phyloP scores from a whole-genome alignment of 2,329 filamentous ascomycete genomes.

The Aciculosporium take region DNA sequence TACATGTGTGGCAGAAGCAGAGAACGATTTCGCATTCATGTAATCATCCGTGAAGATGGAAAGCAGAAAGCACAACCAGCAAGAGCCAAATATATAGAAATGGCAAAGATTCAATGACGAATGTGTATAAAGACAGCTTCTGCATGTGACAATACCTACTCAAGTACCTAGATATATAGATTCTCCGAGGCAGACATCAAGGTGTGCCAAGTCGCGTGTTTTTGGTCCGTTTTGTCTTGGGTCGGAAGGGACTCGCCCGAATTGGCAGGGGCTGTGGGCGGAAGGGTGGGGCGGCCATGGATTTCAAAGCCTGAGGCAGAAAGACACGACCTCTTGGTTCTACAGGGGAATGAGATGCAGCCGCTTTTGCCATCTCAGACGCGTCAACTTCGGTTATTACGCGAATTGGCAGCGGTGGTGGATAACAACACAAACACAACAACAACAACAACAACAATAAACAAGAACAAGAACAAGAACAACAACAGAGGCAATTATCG shows the following conservation, averaged over 20 bases:
- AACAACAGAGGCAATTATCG: slow-evolving; percentile 14
- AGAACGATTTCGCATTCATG: too few species aligned
- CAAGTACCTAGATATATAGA: too few species aligned
- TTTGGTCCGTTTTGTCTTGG: background rate
- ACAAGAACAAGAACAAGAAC: slow-evolving; percentile 9
- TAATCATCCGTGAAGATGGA: too few species aligned
- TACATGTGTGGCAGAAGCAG: too few species aligned
- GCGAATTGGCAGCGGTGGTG: background rate
- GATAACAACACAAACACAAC: slow-evolving; percentile 11
- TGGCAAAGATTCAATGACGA: too few species aligned
- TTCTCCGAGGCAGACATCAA: too few species aligned
- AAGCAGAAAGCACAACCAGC: too few species aligned
- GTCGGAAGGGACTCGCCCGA: background rate
- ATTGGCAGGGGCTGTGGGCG: background rate
- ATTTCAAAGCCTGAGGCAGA: slow-evolving; percentile 5
- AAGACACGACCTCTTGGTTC: slow-evolving; percentile 2
- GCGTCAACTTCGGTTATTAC: slow-evolving; percentile 15
- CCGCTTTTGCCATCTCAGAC: background rate
- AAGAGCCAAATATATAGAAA: too few species aligned
- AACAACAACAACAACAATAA: slow-evolving; percentile 15
- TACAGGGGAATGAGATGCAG: background rate
- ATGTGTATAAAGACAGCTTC: too few species aligned
- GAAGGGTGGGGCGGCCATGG: background rate
- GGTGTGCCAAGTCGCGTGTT: background rate
- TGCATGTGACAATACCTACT: too few species aligned